Conservation (phyloP, 768 basidiomycete species). For the Lactifluus subvellereus region DNA sequence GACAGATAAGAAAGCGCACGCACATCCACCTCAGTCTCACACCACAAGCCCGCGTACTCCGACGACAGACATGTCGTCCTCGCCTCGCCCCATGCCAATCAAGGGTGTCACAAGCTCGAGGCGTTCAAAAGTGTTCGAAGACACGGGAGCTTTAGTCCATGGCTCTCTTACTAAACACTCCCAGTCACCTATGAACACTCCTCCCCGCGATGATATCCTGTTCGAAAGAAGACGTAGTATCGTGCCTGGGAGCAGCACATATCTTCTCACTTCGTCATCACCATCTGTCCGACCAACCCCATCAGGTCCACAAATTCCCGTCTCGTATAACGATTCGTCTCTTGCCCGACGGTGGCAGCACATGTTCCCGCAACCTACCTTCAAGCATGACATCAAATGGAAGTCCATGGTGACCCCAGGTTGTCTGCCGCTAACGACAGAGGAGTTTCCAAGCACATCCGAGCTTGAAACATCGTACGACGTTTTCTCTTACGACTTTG, state of each 20-base stretch:
- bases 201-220: conserved; percentile 62
- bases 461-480: conserved; percentile 76
- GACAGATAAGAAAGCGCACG: neutral
- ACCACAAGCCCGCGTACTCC: neutral
- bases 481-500: conserved; percentile 83
- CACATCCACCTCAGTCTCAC: neutral
- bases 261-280: conserved; percentile 40
- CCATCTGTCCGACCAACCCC: conserved; percentile 55
- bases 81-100: conserved; percentile 41
- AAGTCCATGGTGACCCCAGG: conserved; percentile 76
- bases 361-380: conserved; percentile 62
- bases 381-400: conserved; percentile 91
- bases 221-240: conserved; percentile 52
- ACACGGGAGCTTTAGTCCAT: conserved; percentile 41
- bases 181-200: conserved; percentile 61
- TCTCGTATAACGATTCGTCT: conserved; percentile 59
- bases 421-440: conserved; percentile 86
- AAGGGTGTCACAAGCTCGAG: conserved; percentile 25
- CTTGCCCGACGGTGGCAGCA: conserved; percentile 92
- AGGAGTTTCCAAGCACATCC: conserved; percentile 72
- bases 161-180: conserved; percentile 39
- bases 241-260: conserved; percentile 32
- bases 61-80: conserved; percentile 26
- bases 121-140: conserved; percentile 54
- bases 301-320: conserved; percentile 50